Percentiles rank a stretch among this genome's conserved stretches.
These are phyloP conservation scores for Russula sp. DNA, from an alignment of 768 basidiomycete species.

Conservation along the genomic window DNA sequence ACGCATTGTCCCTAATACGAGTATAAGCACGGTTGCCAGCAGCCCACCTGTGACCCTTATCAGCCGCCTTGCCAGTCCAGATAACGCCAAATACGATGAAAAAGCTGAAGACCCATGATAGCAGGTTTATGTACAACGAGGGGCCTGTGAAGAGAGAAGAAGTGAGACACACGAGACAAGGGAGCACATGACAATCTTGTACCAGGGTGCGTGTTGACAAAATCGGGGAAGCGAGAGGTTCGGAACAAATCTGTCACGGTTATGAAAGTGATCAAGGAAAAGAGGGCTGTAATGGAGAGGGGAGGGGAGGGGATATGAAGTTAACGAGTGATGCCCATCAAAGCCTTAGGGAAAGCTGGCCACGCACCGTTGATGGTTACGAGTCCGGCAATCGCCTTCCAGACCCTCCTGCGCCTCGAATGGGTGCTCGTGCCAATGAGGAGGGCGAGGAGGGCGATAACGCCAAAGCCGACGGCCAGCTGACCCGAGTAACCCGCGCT, in stretches of 20 bases:
- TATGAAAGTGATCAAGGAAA: slow-evolving; percentile 53
- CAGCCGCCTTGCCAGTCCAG: slow-evolving; percentile 54
- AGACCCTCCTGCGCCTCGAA: slow-evolving; percentile 66
- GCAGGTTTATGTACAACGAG: slow-evolving; percentile 49
- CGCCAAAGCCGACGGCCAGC: slow-evolving; percentile 56
- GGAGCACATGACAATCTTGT: slow-evolving; percentile 18
- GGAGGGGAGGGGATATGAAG: neutral
- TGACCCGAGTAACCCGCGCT: slow-evolving; percentile 63
- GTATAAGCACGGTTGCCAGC: slow-evolving; percentile 66
- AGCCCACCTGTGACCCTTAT: slow-evolving; percentile 61
- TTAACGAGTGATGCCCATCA: neutral
- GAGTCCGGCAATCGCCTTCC: slow-evolving; percentile 64
- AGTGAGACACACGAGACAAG: neutral
- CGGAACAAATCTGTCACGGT: slow-evolving; percentile 57
- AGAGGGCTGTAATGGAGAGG: slow-evolving; percentile 35
- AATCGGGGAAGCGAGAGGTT: slow-evolving; percentile 38
- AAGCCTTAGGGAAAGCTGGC: neutral
- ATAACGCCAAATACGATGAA: slow-evolving; percentile 48
- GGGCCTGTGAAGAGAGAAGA: slow-evolving; percentile 38
- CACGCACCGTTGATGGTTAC: slow-evolving; percentile 52
- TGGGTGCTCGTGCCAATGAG: slow-evolving; percentile 65
- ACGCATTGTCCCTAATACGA: slow-evolving; percentile 25
- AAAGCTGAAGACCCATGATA: slow-evolving; percentile 56
- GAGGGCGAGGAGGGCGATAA: slow-evolving; percentile 48
- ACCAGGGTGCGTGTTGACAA: slow-evolving; percentile 57